A percentile compares a stretch with the other conserved stretches of the same genome.
These are phyloP conservation scores for Cardamine occulta DNA, from an alignment of 345 rosid genomes.

Conservation along the genomic window DNA sequence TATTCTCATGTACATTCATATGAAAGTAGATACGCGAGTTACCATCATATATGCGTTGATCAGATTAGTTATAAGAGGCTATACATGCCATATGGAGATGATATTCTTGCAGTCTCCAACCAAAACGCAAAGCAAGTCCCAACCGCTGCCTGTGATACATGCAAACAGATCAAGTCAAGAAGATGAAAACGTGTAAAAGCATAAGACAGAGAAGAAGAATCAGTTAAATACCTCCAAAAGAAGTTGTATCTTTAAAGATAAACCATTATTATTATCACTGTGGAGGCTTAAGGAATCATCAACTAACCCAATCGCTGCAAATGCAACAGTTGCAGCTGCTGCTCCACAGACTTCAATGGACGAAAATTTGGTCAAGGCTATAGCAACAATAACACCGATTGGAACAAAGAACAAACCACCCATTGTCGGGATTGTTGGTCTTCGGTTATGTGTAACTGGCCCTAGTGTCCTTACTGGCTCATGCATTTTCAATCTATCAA, in stretches of 20 bases:
- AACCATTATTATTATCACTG: conserved; percentile 50
- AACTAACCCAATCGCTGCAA: conserved; percentile 71
- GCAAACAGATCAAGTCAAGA: conserved; percentile 33
- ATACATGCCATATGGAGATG: conserved; percentile 98
- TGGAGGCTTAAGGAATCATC: conserved; percentile 63
- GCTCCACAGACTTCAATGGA: conserved; percentile 77
- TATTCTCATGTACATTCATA: conserved; percentile 39
- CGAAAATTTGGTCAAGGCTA: conserved; percentile 55
- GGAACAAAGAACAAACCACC: conserved; percentile 88
- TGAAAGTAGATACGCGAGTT: conserved; percentile 74
- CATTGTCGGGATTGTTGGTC: conserved; percentile 75
- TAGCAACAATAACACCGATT: conserved; percentile 70
- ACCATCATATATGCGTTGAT: conserved; percentile 74
- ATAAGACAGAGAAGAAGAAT: neutral
- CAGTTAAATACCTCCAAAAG: conserved; percentile 62
- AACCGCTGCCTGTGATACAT: conserved; percentile 60
- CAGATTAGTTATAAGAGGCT: conserved; percentile 86
- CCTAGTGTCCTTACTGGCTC: conserved; percentile 53
- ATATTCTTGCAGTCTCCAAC: conserved; percentile 65
- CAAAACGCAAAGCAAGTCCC: conserved; percentile 78
- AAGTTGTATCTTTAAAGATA: conserved; percentile 60
- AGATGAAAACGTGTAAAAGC: neutral
- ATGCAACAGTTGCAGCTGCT: conserved; percentile 65
- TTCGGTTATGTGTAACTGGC: conserved; percentile 49
- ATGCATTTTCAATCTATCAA: conserved; percentile 57